Evolutionary conservation across 805 yeast genomes (phyloP), one percentile per base, ranked within the genome.

Genomic region (Isabelozyma heimii): DNA sequence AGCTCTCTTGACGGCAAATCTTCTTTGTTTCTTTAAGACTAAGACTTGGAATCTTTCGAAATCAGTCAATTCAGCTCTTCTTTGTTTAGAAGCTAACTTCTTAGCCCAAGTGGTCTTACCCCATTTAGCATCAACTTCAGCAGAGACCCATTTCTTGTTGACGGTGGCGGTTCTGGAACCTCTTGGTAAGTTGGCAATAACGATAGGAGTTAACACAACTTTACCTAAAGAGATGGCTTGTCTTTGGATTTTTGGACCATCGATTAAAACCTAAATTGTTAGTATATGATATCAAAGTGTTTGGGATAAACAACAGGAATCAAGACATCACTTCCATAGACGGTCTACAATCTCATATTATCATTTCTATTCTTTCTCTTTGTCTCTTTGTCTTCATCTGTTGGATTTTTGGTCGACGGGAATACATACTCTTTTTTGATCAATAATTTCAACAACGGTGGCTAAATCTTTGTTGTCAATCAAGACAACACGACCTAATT

Each of bases 21-120:
- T 88, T 81, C 89, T 90, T 84, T 95, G 97, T 86, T 92, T 94
- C 88, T 88, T 94, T 76, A 91, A 85, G 67, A 91, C 95, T 77
- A 88, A 74, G 66, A 92, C 99, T 85, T 92, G 97, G 97, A 94
- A 94, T 86, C 99, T 91, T 84, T 94, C 97, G 70, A 94, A 94
- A 80, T 94, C 99, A 65, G 92, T 73, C 76, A 95, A 87, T 72
- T 85, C 81, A 69, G 95, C 78, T 85, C 99, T 89, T 79, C 85
- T 89, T 78, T 87, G 85, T 79, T 89, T 90, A 79, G 89, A 87
- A 73, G 95, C 97, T 69, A 94, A 87, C 84, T 91, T 91, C 88
- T 92, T 89, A 72, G 99, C 97, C 97, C 97, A 91, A 48, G 97
- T 75, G 59, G 98, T 80, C 66, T 87, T 80, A 63, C 87, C 84